Percentiles rank a stretch among this genome's conserved stretches.
Evolutionary conservation across 139 green algal species (phyloP).

Genomic region (Chlamydomonas sphaeroides): DNA sequence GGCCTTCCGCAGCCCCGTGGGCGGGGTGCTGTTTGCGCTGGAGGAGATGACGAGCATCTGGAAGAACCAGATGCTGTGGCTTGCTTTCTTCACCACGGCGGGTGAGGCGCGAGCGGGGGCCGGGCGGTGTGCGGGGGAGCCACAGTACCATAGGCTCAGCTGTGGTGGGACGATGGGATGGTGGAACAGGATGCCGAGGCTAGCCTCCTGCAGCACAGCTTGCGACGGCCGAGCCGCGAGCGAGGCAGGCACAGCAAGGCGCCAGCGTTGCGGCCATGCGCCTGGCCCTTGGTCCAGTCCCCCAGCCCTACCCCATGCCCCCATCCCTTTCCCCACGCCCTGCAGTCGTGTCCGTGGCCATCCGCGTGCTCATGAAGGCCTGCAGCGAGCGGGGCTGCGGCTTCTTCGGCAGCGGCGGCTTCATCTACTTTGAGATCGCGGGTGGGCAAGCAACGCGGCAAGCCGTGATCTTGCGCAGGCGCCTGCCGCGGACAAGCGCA

Average conservation of each 20-base stretch:
- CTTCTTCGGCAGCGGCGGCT: slow-evolving; percentile 78
- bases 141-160: no score
- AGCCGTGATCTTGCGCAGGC: no score
- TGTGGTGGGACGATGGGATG: no score
- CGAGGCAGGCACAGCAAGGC: no score
- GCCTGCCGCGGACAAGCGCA: no score
- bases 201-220: no score
- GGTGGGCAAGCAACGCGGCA: no score
- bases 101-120: slow-evolving; percentile 22
- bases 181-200: no score
- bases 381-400: slow-evolving; percentile 70
- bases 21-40: slow-evolving; percentile 89
- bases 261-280: no score
- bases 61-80: slow-evolving; percentile 80
- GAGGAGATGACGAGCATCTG: slow-evolving; percentile 84
- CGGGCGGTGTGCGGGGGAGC: no score
- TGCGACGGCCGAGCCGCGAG: no score
- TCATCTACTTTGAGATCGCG: slow-evolving; percentile 79
- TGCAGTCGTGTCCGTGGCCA: slow-evolving; percentile 58
- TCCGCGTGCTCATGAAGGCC: slow-evolving; percentile 73
- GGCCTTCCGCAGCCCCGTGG: slow-evolving; percentile 84
- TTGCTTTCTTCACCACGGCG: slow-evolving; percentile 86
- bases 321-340: not conserved
- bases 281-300: no score
- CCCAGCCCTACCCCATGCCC: not conserved